Conservation (phyloP, 495 filamentous ascomycete genomes). For the Hyphodiscus hymeniophilus region DNA sequence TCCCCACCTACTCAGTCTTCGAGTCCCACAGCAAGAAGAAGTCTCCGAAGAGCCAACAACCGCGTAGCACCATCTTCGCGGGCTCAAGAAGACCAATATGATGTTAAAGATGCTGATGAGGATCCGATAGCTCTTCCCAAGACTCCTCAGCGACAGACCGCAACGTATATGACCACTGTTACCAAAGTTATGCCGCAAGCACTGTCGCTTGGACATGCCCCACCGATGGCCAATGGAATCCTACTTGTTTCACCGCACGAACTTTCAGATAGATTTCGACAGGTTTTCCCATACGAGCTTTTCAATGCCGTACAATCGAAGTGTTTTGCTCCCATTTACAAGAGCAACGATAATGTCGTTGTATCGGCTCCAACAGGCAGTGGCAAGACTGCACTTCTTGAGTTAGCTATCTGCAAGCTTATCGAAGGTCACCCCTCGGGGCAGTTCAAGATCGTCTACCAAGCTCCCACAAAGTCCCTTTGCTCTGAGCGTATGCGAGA, state of each 20-base stretch:
- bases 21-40: conserved; percentile 32
- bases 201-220: conserved; percentile 16
- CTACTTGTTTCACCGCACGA: conserved; percentile 61
- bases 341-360: conserved; percentile 74
- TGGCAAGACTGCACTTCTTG: conserved; percentile 86
- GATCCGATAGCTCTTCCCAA: neutral
- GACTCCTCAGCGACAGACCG: conserved; percentile 1
- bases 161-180: neutral
- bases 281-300: conserved; percentile 69
- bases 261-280: conserved; percentile 69
- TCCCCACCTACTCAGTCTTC: conserved; percentile 31
- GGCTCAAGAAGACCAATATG: neutral
- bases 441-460: conserved; percentile 88
- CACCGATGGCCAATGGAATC: conserved; percentile 55
- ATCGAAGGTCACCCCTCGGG: conserved; percentile 52
- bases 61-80: neutral
- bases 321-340: conserved; percentile 67
- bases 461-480: conserved; percentile 89
- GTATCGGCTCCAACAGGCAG: conserved; percentile 88
- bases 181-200: conserved; percentile 1
- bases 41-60: conserved; percentile 22
- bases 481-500: conserved; percentile 76
- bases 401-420: conserved; percentile 83
- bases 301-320: conserved; percentile 94
- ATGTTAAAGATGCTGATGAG: neutral